Base-by-base conservation (phyloP, 345 rosid species). In the Carallia brachiata region DNA sequence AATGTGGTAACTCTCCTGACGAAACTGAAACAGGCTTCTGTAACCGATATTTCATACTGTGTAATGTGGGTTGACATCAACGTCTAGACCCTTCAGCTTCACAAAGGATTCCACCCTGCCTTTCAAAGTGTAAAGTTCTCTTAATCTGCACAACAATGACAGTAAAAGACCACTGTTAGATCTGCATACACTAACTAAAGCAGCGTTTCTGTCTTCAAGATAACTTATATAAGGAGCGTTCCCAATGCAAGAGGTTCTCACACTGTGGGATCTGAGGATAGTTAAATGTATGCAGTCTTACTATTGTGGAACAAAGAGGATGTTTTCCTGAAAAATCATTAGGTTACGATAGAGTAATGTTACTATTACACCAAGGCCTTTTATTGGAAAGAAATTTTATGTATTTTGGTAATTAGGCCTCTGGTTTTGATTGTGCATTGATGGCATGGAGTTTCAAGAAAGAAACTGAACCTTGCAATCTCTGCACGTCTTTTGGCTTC, bases 401-500 rank as follows among this genome's bases (percentile, higher is more conserved):
- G 8, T 39, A 39, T 39, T 39, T 7, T 8, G 47, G 2, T 8
- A 39, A 39, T 7, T 39, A 39, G 47, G 47, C 13, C 47, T 39
- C 12, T 8, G 7, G 12, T 39, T 39, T 39, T 39, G 47, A 39
- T 12, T 7, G 12, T 39, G 47, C 12, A 39, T 39, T 39, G 8
- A 39, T 39, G 12, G 2, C 6, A 5, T 6, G 17, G 37, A 17
- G 39, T 55, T 32, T 50, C n/a, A 15, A 39, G 61, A 32, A 30
- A 28, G 32, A 36, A 6, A 62, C 7, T 8, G 30, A 63, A 85
- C 88, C 92, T 88, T 36, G 90, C 80, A 62, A 88, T 73, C 77
- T 88, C 93, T 15, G 90, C 93, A 0, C 87, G 85, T 69, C 87
- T 76, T 73, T 77, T 80, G 52, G 93, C 93, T 68, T 86, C 93